Evolutionary conservation across 78 protist genomes (phyloP).

Genomic region (Pirum gemmata): DNA sequence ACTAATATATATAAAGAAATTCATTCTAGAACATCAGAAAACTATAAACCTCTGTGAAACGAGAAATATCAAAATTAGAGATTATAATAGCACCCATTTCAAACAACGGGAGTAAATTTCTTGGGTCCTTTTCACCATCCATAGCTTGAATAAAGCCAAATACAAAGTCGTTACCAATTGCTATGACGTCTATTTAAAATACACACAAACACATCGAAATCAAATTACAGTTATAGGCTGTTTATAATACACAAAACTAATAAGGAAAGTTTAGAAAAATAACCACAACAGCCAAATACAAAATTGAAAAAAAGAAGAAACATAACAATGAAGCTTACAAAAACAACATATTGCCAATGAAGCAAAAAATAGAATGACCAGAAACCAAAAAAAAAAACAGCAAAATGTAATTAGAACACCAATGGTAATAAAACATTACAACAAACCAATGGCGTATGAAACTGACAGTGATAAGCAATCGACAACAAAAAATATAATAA

Average conservation of each 20-base stretch:
- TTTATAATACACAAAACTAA: neutral
- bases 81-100: conserved; percentile 40
- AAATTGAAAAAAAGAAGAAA: too few relatives aligned
- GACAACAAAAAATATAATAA: neutral
- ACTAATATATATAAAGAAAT: neutral
- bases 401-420: too few relatives aligned
- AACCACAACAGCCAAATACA: too few relatives aligned
- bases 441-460: too few relatives aligned
- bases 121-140: conserved; percentile 92
- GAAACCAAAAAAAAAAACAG: too few relatives aligned
- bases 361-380: too few relatives aligned
- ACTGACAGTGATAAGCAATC: neutral
- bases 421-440: too few relatives aligned
- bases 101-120: conserved; percentile 69
- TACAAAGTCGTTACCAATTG: conserved; percentile 63
- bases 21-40: neutral
- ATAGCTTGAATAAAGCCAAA: conserved; percentile 63
- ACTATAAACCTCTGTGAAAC: conserved; percentile 8
- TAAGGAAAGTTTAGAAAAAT: neutral
- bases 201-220: too few relatives aligned
- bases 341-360: too few relatives aligned
- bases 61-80: neutral
- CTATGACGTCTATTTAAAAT: neutral
- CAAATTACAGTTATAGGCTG: neutral
- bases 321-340: too few relatives aligned